Conservation (phyloP, 257 asterid species). For the Solanum virginianum region DNA sequence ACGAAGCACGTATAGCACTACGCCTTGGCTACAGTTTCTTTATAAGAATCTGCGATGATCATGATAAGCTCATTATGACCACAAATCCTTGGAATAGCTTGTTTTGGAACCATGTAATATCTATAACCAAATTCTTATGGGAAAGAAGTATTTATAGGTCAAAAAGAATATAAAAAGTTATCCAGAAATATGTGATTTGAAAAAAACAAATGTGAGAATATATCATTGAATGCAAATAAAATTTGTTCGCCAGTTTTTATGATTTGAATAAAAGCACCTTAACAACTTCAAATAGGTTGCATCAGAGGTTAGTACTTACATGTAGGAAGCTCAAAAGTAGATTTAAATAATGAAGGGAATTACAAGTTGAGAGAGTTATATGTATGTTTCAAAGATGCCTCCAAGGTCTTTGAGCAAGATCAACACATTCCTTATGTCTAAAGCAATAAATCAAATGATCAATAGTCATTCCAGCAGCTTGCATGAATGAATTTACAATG, state of each 20-base stretch:
- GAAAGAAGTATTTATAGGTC: background rate
- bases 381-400: slow-evolving; percentile 43
- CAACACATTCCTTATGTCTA: slow-evolving; percentile 56
- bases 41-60: background rate
- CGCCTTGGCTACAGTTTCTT: background rate
- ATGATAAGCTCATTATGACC: background rate
- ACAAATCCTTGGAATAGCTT: background rate
- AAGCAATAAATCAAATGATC: slow-evolving; percentile 79
- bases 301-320: background rate
- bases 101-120: background rate
- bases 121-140: background rate
- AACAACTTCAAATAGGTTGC: background rate
- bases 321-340: background rate
- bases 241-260: background rate
- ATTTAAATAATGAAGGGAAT: background rate
- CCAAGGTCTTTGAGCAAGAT: slow-evolving; percentile 92
- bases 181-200: background rate
- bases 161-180: background rate
- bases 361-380: background rate
- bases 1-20: background rate
- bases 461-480: slow-evolving; percentile 75
- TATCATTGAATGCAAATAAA: background rate
- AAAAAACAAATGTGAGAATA: background rate
- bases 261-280: background rate
- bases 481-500: slow-evolving; percentile 79